Conservation (phyloP, 495 filamentous ascomycete species). For the Neurospora africana region DNA sequence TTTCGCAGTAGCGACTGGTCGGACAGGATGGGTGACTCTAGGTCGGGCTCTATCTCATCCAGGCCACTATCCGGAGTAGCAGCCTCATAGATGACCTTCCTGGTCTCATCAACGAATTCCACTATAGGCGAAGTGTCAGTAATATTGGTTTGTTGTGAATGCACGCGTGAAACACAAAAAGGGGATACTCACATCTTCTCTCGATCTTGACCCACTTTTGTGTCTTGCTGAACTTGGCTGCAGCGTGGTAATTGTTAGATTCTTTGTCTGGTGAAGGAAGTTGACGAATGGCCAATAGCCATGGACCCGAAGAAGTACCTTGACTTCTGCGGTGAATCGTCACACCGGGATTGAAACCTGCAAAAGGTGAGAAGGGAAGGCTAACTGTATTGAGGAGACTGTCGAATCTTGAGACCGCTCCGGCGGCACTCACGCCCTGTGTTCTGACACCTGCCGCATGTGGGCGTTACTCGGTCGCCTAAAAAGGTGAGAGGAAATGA, state of each 20-base stretch:
- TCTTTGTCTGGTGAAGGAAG: not conserved
- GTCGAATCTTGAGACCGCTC: conserved; percentile 21
- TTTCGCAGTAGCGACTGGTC: conserved; percentile 1
- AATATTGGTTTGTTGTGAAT: not conserved
- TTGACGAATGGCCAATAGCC: not conserved
- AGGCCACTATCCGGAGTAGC: conserved; percentile 11
- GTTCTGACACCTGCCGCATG: conserved; percentile 28
- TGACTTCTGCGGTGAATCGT: not conserved
- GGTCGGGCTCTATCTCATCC: conserved; percentile 7
- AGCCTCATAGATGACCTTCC: conserved; percentile 10
- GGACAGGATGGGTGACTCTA: conserved; percentile 3
- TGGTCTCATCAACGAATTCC: conserved; percentile 19
- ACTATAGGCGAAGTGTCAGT: conserved; percentile 4
- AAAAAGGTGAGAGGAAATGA: conserved; percentile 1
- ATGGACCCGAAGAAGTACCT: not conserved
- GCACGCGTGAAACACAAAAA: not conserved
- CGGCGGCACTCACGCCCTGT: conserved; percentile 13
- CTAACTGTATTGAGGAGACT: not conserved
- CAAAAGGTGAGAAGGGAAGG: not conserved
- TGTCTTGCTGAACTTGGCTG: conserved; percentile 15
- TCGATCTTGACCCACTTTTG: conserved; percentile 26
- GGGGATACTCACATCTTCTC: conserved; percentile 15
- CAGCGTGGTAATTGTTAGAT: not conserved
- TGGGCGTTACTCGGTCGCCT: conserved; percentile 36
- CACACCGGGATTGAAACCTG: not conserved